Base-by-base conservation (phyloP, 2,329 filamentous ascomycete species). In the Pleomassaria siparia region DNA sequence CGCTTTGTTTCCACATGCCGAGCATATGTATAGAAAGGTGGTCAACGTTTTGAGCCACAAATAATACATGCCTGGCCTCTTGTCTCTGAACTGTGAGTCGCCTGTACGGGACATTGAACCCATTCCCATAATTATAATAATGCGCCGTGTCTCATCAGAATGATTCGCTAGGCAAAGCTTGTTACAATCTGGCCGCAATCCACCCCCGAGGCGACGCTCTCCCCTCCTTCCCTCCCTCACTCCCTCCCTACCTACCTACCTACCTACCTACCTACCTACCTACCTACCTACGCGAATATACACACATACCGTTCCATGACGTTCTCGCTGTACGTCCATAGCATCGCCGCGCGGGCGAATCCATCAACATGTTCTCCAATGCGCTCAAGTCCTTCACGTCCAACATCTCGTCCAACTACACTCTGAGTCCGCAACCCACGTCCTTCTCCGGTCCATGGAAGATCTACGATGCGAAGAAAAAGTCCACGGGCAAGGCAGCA, bases 381-480 rank as follows among this genome's bases (percentile, higher is more conserved):
- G 89, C 90, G 56, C 81, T 97, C 69, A 97, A 97, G 74, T 95
- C 92, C 55, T 92, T 97, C 71, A 87, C 86, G 56, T 92, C 88
- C 51, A 96, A 96, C 74, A 97, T 99, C 74, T 86, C 85, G 50
- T 85, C 87, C 67, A 95, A 96, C 75, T 99, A 99, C 74, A 84
- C 87, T 59, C 79, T 97, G 56, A 86, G 89, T 18, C 80, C 85
- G 21, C 84, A 83, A 50, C 82, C 88, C 10, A 86, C 84, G n/a
- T 88, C 90, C 43, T 84, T 84, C 43, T 89, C 91, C 13, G 94
- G 94, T 15, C 89, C 91, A 49, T 99, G 94, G 94, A 95, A 91
- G 76, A 94, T 99, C 64, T 92, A 92, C 79, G 91, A 96, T 75
- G 91, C 89, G 49, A 97, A 95, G 78, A 95, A 95, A 76, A 97